Base-by-base conservation (phyloP, 2,329 filamentous ascomycete species). In the Calonectria hawksworthii region DNA sequence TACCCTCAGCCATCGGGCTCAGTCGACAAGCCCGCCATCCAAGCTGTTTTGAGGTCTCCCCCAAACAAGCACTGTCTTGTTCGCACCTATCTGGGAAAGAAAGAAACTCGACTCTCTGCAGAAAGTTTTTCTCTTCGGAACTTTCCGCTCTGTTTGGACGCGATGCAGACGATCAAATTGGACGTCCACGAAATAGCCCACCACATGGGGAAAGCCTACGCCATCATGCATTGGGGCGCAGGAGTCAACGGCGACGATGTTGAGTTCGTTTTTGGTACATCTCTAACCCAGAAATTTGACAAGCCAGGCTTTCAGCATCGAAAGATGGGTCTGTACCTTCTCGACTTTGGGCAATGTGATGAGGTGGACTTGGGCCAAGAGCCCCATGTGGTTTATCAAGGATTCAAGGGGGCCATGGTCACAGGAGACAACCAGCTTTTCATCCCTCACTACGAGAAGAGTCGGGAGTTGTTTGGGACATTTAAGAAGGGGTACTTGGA, bases 261-360 rank as follows among this genome's bases (percentile, higher is more conserved):
- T 8, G 77, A 81, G 26, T 80, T 80, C 72, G 75, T 80, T 2
- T 71, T 80, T 23, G 78, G 77, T 0, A 75, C 69, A 23, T 50
- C 41, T 21, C 13, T 59, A 30, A 47, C 16, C 3, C 30, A 26
- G 56, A 28, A 52, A 34, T n/a, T 26, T 13, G 32, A 36, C 10
- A 21, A 21, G 14, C 32, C 52, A 13, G 59, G 70, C 30, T 41
- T 76, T 1, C 75, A 79, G 59, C 50, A 76, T 18, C 52, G 75
- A 14, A 44, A 30, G 18, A 54, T 77, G 30, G 59, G 68, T 2
- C 44, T 80, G 18, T 78, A 73, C 30, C 74, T 80, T 26, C 76
- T 80, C 13, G 78, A 80, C 34, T 81, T 80, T 47, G 78, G 78
- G 3, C 78, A 80, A 47, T 81, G 79, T 44, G 73, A 77, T 13